A percentile compares a stretch with the other conserved stretches of the same genome.
These are phyloP conservation scores for Umbelopsis sp. DNA, from an alignment of 371 early-diverging fungal genomes.

Conservation along the genomic window DNA sequence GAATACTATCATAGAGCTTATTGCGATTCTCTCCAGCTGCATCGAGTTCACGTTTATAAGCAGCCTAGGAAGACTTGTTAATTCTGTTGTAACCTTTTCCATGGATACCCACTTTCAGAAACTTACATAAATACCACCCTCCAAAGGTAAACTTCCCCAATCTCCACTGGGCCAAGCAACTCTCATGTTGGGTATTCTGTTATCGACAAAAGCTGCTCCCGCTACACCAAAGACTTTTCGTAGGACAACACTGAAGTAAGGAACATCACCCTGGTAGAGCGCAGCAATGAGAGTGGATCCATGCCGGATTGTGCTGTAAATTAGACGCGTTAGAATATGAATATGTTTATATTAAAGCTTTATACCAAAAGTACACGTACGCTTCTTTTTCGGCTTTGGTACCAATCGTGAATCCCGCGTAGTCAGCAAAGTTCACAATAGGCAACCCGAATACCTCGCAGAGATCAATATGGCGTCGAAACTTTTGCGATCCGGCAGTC, in stretches of 20 bases:
- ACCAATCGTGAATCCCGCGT: conserved; percentile 52
- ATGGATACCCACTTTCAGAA: background rate
- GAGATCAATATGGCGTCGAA: conserved; percentile 49
- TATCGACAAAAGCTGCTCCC: conserved; percentile 54
- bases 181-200: conserved; percentile 46
- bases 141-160: conserved; percentile 50
- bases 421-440: conserved; percentile 48
- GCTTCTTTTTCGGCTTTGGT: conserved; percentile 51
- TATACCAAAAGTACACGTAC: conserved; percentile 26
- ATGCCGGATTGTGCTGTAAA: conserved; percentile 44
- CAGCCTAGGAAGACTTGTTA: conserved; percentile 29
- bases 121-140: conserved; percentile 42
- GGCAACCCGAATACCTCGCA: conserved; percentile 52
- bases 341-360: background rate
- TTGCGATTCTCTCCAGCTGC: conserved; percentile 50
- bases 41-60: conserved; percentile 43
- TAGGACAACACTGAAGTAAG: conserved; percentile 46
- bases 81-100: too few species aligned
- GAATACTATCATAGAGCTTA: conserved; percentile 39
- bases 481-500: conserved; percentile 41
- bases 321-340: background rate
- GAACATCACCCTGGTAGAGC: conserved; percentile 50
- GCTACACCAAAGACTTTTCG: conserved; percentile 56
- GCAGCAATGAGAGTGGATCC: conserved; percentile 50
- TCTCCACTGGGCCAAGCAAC: conserved; percentile 52